phyloP scores from a whole-genome alignment of 2,329 filamentous ascomycete genomes.

The Paraphoma sp. region DNA sequence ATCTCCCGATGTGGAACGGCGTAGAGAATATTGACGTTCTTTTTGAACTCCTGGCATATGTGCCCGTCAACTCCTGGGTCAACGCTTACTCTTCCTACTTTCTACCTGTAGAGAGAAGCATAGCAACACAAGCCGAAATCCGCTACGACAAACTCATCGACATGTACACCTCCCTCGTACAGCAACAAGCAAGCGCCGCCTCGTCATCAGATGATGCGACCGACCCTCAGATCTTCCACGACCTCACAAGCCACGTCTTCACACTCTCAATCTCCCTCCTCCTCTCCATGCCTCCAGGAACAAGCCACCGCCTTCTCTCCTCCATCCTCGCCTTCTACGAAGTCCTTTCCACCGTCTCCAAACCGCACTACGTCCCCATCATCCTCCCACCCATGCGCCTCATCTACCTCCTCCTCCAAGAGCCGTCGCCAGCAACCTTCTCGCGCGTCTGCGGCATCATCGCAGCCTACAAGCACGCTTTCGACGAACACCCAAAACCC shows the following conservation, averaged over 20 bases:
- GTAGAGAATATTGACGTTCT: constrained; percentile 48
- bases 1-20: constrained; percentile 48
- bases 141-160: constrained; percentile 67
- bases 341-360: constrained; percentile 55
- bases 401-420: constrained; percentile 75
- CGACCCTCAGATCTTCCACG: constrained; percentile 46
- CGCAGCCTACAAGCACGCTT: constrained; percentile 74
- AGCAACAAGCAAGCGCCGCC: constrained; percentile 56
- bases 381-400: constrained; percentile 71
- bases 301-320: constrained; percentile 56
- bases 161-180: constrained; percentile 72
- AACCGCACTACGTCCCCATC: constrained; percentile 61
- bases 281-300: constrained; percentile 27
- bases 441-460: constrained; percentile 75
- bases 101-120: constrained; percentile 47
- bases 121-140: constrained; percentile 47
- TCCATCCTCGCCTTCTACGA: constrained; percentile 72
- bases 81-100: constrained; percentile 49
- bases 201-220: constrained; percentile 41
- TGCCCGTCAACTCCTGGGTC: constrained; percentile 59
- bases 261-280: constrained; percentile 39
- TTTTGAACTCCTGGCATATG: constrained; percentile 57
- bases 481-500: constrained; percentile 66
- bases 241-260: constrained; percentile 39
- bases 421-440: constrained; percentile 65